Percentiles rank a stretch among this genome's conserved stretches.
Conservation (phyloP, 495 filamentous ascomycete genomes). For the Evansstolkia leycettana region DNA sequence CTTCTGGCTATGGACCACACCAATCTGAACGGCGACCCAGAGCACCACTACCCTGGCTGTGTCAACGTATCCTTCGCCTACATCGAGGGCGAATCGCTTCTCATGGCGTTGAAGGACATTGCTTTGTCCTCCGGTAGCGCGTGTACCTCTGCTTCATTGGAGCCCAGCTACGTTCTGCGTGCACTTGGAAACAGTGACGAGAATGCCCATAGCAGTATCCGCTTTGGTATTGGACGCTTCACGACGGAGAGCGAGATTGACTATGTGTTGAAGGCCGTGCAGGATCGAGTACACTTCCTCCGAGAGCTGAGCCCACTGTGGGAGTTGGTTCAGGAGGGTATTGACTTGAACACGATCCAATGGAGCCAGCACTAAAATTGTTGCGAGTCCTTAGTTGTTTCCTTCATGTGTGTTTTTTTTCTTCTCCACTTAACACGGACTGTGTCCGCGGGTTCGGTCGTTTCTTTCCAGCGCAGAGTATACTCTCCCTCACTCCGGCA, state of each 20-base stretch:
- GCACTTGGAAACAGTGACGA: constrained; percentile 93
- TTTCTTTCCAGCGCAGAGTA: constrained; percentile 2
- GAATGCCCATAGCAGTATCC: constrained; percentile 92
- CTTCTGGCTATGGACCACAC: constrained; percentile 88
- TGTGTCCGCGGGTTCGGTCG: neutral
- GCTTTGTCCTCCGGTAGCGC: constrained; percentile 93
- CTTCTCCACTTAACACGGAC: neutral
- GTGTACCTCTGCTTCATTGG: constrained; percentile 91
- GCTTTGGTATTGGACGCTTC: constrained; percentile 95
- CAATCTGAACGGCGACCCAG: constrained; percentile 72
- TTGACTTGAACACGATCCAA: constrained; percentile 92
- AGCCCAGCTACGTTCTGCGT: constrained; percentile 90
- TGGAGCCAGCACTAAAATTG: constrained; percentile 94
- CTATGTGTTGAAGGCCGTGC: constrained; percentile 92
- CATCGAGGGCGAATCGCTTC: constrained; percentile 90
- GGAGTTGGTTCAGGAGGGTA: constrained; percentile 95
- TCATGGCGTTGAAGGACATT: constrained; percentile 98
- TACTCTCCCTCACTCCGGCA: constrained; percentile 5
- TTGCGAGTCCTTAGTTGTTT: constrained; percentile 10
- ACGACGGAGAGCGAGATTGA: constrained; percentile 93
- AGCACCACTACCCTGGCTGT: constrained; percentile 85
- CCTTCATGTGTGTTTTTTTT: neutral
- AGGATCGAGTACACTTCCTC: constrained; percentile 79
- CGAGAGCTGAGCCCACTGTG: constrained; percentile 92
- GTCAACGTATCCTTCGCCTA: constrained; percentile 98